These are phyloP conservation scores for Starmera amethionina DNA, from an alignment of 805 yeast genomes.

Conservation along the genomic window DNA sequence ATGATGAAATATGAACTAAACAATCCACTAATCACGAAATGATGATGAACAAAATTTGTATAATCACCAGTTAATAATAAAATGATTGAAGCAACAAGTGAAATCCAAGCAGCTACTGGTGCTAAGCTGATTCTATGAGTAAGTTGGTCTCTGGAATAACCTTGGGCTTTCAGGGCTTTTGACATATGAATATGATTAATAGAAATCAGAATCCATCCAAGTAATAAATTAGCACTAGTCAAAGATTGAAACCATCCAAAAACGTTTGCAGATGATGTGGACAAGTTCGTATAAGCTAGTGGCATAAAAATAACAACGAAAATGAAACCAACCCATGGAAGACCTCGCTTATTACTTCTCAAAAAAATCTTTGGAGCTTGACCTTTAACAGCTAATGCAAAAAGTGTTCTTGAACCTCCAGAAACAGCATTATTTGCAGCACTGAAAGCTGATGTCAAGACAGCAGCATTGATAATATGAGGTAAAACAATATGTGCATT, in stretches of 20 bases:
- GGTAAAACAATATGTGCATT: constrained; percentile 32
- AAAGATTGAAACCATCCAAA: constrained; percentile 25
- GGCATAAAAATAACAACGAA: constrained; percentile 20
- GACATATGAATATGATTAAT: constrained; percentile 20
- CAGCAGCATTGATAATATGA: constrained; percentile 24
- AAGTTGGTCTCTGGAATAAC: constrained; percentile 20
- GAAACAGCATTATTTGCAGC: constrained; percentile 21
- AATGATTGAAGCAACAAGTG: constrained; percentile 13
- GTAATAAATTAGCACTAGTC: constrained; percentile 20
- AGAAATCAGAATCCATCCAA: constrained; percentile 22
- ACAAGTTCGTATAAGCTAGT: constrained; percentile 23
- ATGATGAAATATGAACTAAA: constrained; percentile 1
- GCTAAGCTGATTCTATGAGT: constrained; percentile 19
- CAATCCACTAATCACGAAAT: constrained; percentile 6
- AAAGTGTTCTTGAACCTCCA: constrained; percentile 21
- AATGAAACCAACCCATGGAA: constrained; percentile 23
- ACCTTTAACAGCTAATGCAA: constrained; percentile 22
- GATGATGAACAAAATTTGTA: constrained; percentile 19
- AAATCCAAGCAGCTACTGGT: constrained; percentile 18
- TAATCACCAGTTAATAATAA: constrained; percentile 24
- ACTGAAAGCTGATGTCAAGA: constrained; percentile 26
- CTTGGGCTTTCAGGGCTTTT: constrained; percentile 29
- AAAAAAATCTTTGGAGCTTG: constrained; percentile 24
- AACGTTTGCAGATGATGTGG: constrained; percentile 18
- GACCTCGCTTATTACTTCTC: constrained; percentile 22